These are phyloP conservation scores for Forsythia viridissima DNA, from an alignment of 257 asterid species.

Conservation along the genomic window DNA sequence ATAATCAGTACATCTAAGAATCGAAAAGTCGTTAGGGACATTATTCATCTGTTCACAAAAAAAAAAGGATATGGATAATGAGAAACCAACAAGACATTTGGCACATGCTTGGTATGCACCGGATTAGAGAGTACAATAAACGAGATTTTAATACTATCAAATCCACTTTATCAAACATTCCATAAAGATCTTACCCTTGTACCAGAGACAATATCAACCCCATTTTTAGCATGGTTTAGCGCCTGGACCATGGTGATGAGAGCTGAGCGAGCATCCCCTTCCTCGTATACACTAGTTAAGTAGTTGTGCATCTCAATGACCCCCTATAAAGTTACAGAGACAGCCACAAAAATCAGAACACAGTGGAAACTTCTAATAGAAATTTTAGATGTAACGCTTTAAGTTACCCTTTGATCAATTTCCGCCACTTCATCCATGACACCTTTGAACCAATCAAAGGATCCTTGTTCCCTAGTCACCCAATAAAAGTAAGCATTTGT, in stretches of 20 bases:
- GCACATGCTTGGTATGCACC: not conserved
- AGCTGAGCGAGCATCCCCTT: slow-evolving; percentile 98
- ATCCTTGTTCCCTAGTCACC: slow-evolving; percentile 98
- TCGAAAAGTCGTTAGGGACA: not conserved
- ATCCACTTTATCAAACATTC: not conserved
- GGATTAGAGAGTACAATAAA: not conserved
- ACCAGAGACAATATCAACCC: slow-evolving; percentile 91
- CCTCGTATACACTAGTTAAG: slow-evolving; percentile 93
- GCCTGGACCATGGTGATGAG: slow-evolving; percentile 99
- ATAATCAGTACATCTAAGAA: not conserved
- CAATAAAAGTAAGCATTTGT: slow-evolving; percentile 95
- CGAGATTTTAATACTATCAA: not conserved
- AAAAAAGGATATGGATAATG: not conserved
- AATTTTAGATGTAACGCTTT: not conserved
- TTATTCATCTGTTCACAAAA: not conserved
- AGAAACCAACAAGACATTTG: not conserved
- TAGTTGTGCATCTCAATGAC: slow-evolving; percentile 98
- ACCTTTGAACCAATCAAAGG: slow-evolving; percentile 97
- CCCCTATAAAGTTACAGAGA: slow-evolving; percentile 47
- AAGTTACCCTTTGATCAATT: slow-evolving; percentile 82
- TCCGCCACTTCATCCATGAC: slow-evolving; percentile 95
- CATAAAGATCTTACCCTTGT: slow-evolving; percentile 59
- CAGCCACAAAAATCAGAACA: slow-evolving; percentile 9
- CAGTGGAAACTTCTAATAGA: not conserved
- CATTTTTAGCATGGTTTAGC: slow-evolving; percentile 96